A percentile compares a stretch with the other conserved stretches of the same genome.
Conservation (phyloP, 2,329 filamentous ascomycete genomes). For the Fusarium drepaniforme region DNA sequence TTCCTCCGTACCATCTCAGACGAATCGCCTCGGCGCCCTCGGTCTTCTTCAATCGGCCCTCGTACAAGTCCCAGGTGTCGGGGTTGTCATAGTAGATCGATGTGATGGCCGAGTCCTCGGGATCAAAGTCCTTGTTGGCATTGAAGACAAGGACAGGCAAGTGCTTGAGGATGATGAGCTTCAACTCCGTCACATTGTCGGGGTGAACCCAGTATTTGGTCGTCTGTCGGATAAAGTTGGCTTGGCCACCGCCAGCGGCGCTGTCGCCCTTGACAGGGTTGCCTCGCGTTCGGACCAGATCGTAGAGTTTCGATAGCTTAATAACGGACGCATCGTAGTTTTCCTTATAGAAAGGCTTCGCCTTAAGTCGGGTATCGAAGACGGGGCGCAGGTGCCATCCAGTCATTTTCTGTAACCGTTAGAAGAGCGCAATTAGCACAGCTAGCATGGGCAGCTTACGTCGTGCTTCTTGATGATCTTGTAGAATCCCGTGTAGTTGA, state of each 20-base stretch:
- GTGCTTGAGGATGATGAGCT: conserved; percentile 98
- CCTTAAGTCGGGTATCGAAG: conserved; percentile 94
- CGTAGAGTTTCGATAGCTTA: conserved; percentile 94
- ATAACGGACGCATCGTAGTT: conserved; percentile 98
- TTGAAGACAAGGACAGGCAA: conserved; percentile 98
- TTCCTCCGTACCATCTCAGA: conserved; percentile 96
- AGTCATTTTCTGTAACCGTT: conserved; percentile 82
- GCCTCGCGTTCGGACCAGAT: conserved; percentile 91
- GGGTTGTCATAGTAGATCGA: conserved; percentile 99
- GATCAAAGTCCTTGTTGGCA: conserved; percentile 94
- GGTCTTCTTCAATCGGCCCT: conserved; percentile 95
- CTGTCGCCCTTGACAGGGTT: conserved; percentile 94
- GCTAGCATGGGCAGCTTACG: conserved; percentile 62
- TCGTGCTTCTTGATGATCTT: conserved; percentile 99
- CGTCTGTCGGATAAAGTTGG: conserved; percentile 95
- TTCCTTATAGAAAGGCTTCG: conserved; percentile 98
- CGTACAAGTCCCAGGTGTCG: conserved; percentile 92
- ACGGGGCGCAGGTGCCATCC: conserved; percentile 93
- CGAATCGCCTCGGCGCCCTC: conserved; percentile 98
- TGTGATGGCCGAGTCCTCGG: conserved; percentile 91
- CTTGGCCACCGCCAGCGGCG: conserved; percentile 89
- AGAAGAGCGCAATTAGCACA: conserved; percentile 32
- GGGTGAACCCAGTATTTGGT: conserved; percentile 99
- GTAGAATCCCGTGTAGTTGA: conserved; percentile 99
- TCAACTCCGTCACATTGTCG: conserved; percentile 97